These are phyloP conservation scores for Beauveria sp. DNA, from an alignment of 2,329 filamentous ascomycete genomes.

Conservation along the genomic window DNA sequence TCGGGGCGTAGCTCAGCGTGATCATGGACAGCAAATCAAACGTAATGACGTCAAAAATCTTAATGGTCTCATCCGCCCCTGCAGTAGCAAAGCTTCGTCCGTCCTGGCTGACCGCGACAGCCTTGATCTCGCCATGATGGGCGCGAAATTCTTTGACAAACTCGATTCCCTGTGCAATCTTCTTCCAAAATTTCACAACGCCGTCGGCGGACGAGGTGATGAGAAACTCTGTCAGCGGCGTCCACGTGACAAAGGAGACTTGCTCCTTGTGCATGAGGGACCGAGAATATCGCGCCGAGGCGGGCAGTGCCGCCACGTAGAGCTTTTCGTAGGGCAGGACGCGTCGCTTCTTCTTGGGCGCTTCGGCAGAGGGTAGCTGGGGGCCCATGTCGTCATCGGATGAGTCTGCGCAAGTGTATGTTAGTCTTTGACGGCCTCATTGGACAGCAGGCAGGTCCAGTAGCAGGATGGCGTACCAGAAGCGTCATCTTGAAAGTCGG, in stretches of 20 bases:
- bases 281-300: conserved; percentile 76
- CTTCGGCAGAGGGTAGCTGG: conserved; percentile 70
- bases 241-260: conserved; percentile 78
- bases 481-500: conserved; percentile 44
- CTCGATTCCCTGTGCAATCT: conserved; percentile 80
- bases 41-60: conserved; percentile 75
- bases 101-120: conserved; percentile 79
- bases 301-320: conserved; percentile 83
- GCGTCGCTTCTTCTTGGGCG: conserved; percentile 83
- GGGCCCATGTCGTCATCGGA: conserved; percentile 93
- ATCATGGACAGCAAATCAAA: conserved; percentile 84
- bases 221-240: conserved; percentile 86
- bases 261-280: conserved; percentile 99
- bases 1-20: conserved; percentile 65
- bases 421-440: conserved; percentile 1
- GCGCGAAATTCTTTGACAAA: conserved; percentile 98
- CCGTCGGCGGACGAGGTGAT: conserved; percentile 92
- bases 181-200: conserved; percentile 99
- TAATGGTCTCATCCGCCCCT: conserved; percentile 69
- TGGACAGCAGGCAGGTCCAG: conserved; percentile 28
- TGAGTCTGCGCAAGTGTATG: conserved; percentile 34
- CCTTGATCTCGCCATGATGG: conserved; percentile 76
- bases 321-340: conserved; percentile 92
- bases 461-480: conserved; percentile 25
- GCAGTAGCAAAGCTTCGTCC: conserved; percentile 90